Evolutionary conservation across 306 rosid species (phyloP), one percentile per base, ranked within the genome.

Genomic region (Quercus gilva): DNA sequence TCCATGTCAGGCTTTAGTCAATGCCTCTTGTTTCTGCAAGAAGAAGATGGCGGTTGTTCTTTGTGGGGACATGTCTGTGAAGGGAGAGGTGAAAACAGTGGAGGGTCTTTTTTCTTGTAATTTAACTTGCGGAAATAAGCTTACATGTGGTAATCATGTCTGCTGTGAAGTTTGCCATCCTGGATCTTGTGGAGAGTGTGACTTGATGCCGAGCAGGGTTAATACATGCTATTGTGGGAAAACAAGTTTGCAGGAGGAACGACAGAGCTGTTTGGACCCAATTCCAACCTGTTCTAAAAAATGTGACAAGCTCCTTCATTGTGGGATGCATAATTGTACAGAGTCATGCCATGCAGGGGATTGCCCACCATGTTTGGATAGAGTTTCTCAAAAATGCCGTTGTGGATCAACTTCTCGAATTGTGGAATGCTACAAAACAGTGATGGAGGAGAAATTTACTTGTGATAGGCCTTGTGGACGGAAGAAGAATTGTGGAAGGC

Each of bases 401-500:
- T 94, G 98, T 76, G 83, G 90, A 37, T 91, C 94, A 51, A 88
- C 92, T 55, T 91, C 93, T 12, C 88, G 86, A 73, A 77, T 77
- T 70, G 97, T 89, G 86, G 97, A 92, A 78, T 94, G 98, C 87
- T 88, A 81, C 19, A 92, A 83, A 79, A 85, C 97, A 41, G 74
- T 67, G 23, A 51, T 33, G 74, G 91, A 78, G 83, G 91, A 82
- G 76, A 79, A 81, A 25, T 94, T 89, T 76, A 86, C 88, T 74
- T 94, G 98, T 80, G 97, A 89, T 74, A 92, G 83, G 87, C 86
- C 94, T 59, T 94, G 98, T 82, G 98, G 97, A 69, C 81, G 69
- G 76, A 94, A 94, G 83, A 94, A 92, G 89, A 94, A 83, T 76
- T 94, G 98, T 81, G 98, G 98, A 85, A 91, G 97, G 85, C 98